Base-by-base conservation (phyloP, 768 basidiomycete species). In the Coprinellus aureogranulatus region DNA sequence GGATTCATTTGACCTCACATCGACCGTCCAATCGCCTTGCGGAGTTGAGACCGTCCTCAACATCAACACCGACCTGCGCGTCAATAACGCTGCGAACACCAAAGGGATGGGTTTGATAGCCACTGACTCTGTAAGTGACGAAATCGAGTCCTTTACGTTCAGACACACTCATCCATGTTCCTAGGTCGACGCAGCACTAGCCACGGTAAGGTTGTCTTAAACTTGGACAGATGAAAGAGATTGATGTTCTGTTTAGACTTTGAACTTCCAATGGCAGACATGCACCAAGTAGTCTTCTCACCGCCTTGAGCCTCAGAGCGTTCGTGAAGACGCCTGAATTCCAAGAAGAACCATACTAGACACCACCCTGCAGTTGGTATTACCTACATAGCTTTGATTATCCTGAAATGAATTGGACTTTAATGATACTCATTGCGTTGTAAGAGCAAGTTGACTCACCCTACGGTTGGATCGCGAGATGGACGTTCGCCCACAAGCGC, bases 201-300 rank as follows among this genome's bases (percentile, higher is more conserved):
- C 53, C 25, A 42, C 53, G 53, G 40, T 45, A 27, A 45, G 42
- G 31, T 3, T 23, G 23, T 54, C 40, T 30, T 1, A 14, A 44
- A 14, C 20, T n/a, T 31, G 34, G 2, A 5, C 39, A 6, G 9
- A 20, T n/a, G 20, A 26, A 39, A 14, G 20, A 10, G 16, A 18
- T 16, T 27, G 25, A 42, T 40, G 27, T 26, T 14, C 26, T 14
- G 18, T n/a, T 2, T n/a, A 54, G 53, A 54, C 53, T 11, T 54
- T 54, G 25, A 54, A 54, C 53, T 54, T 54, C 53, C 39, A 54
- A 28, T 54, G 39, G 40, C 42, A 42, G 25, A 42, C 53, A n/a
- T 54, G 53, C 53, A 34, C 30, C 16, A 34, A 52, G 50, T 52
- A 26, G 22, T 54, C 18, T 39, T n/a, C 12, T 10, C 3, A 4